Base-by-base conservation (phyloP, 2,329 filamentous ascomycete species). In the Acarospora socialis region DNA sequence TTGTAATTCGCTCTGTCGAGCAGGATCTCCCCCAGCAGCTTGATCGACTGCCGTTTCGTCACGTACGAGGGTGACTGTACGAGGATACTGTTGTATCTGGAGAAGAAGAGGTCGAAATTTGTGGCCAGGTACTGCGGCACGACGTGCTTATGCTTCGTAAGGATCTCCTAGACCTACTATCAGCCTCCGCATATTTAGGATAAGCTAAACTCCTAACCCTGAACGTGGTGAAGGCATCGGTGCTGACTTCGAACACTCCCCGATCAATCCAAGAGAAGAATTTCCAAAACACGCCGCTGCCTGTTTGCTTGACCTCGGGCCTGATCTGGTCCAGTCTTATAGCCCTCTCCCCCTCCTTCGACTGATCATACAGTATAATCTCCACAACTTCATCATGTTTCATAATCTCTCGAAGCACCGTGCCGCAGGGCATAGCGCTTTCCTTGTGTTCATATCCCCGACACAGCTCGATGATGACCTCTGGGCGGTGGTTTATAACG, bases 261-360 rank as follows among this genome's bases (percentile, higher is more conserved):
- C 83, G 83, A 59, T 95, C 86, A 47, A 98, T 92, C 83, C 87
- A 98, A 39, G 80, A 74, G 51, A 98, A 95, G 59, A 95, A 95
- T 28, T 73, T 77, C 90, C 90, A 98, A 54, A 98, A 94, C 2
- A 94, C 74, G 3, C 87, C 87, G 26, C 74, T 69, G 8, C 86
- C 86, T 28, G 70, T 78, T 46, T 90, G 80, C 20, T 70, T 73
- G 23, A 73, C 60, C 38, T 82, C 77, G 28, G 78, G 73, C 47
- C 90, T 80, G 40, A 94, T 81, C 14, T 73, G 76, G 31, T 69
- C 74, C 22, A 92, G 65, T 24, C 83, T 80, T 41, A 83, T 74
- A n/a, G 72, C 70, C 44, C 72, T 77, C 34, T 78, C 81, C 18
- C 77, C 74, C 38, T 75, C 70, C 24, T 71, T 70, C 4, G 81